Conservation (phyloP, 164 flowering plant species). For the Platanus orientalis region DNA sequence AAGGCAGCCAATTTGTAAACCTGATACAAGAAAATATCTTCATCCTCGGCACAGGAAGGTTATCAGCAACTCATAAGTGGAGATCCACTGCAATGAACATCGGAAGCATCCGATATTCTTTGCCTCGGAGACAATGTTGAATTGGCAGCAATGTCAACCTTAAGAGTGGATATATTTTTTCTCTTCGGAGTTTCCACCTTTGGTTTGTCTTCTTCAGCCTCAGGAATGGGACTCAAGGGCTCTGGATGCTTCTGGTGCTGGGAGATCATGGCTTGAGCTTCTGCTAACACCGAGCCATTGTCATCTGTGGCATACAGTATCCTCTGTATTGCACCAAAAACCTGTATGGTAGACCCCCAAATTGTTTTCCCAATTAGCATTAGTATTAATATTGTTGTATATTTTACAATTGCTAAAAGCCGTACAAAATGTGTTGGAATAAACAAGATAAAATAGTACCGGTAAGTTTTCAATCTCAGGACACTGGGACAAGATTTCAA, state of each 20-base stretch:
- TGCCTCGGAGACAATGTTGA: constrained; percentile 67
- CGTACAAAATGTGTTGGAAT: background rate
- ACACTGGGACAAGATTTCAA: constrained; percentile 84
- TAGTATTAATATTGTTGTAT: background rate
- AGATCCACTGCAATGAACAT: constrained; percentile 68
- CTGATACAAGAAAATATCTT: background rate
- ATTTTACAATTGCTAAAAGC: background rate
- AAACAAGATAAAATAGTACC: constrained; percentile 31
- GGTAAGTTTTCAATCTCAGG: constrained; percentile 65
- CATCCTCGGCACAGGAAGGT: background rate
- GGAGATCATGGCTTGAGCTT: constrained; percentile 70
- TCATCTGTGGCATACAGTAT: constrained; percentile 82
- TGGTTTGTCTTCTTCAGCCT: constrained; percentile 40
- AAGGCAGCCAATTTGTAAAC: background rate
- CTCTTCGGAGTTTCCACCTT: constrained; percentile 60
- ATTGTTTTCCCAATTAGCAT: background rate
- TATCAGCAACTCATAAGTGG: constrained; percentile 55
- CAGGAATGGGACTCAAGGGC: constrained; percentile 46
- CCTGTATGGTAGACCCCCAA: constrained; percentile 28
- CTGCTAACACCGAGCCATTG: constrained; percentile 64
- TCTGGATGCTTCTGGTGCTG: constrained; percentile 28
- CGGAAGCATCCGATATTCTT: constrained; percentile 68
- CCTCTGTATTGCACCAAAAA: constrained; percentile 67
- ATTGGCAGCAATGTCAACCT: constrained; percentile 55
- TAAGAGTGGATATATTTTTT: constrained; percentile 43